Evolutionary conservation across 345 rosid species (phyloP), one percentile per base, ranked within the genome.

Genomic region (Eucalyptus erythrocorys): DNA sequence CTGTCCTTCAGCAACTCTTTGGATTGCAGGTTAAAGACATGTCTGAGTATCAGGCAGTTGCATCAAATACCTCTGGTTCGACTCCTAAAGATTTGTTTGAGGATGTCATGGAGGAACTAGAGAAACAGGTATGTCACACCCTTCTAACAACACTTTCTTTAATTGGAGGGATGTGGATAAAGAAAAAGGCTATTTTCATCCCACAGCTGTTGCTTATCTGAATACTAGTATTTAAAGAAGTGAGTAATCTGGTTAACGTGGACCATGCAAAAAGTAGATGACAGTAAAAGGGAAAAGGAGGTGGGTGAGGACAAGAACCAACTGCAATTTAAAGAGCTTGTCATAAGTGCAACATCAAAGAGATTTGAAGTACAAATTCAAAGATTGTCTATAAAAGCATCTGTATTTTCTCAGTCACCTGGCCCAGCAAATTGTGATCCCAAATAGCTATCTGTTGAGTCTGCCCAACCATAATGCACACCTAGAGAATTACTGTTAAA

Each of bases 51-150:
- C 94, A 91, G 80, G 98, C 98, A 91, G 95, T 98, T 95, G 99
- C 96, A 88, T 92, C 96, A 86, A 98, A 98, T 59, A 93, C 89
- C 24, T 96, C 96, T 71, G 99, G 99, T 88, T 98, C 99, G 88
- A 95, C 95, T 40, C 99, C 99, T 2, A 98, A 94, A 93, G 99
- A 98, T 89, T 94, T 98, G 95, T 98, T 97, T 90, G 99, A 97
- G 92, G 99, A 95, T 95, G 93, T 97, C 68, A 84, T 90, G 87
- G 98, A 96, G 92, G 97, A 96, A 85, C 91, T 97, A 91, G 98
- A 97, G 89, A 95, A 94, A 85, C 97, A 95, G 97, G 99, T 97
- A 66, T 85, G 15, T 76, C 15, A 6, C 84, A 22, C 47, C 45
- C 47, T 40, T 21, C 42, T 76, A 21, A 37, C 47, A 5, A 37